Percentiles rank a stretch among this genome's conserved stretches.
These are phyloP conservation scores for Ogataea haglerorum DNA, from an alignment of 805 yeast species.

Conservation along the genomic window DNA sequence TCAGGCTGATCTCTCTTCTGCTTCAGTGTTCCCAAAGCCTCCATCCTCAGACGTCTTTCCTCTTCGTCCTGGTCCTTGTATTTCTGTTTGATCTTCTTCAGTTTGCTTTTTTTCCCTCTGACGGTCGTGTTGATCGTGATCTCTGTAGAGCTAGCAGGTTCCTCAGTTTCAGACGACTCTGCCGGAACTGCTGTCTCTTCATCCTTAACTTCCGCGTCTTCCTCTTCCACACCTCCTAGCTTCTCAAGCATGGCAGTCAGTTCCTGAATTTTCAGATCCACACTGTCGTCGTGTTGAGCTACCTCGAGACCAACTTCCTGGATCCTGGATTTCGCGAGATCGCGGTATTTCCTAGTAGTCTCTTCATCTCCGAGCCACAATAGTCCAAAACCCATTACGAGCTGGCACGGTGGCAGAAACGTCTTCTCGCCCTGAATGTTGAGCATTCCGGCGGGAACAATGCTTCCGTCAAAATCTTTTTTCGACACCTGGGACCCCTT, in stretches of 20 bases:
- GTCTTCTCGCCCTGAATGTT: constrained; percentile 51
- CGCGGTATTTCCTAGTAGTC: constrained; percentile 36
- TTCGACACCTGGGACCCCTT: constrained; percentile 66
- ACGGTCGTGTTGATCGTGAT: constrained; percentile 40
- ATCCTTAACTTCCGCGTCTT: constrained; percentile 7
- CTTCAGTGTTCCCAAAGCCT: constrained; percentile 80
- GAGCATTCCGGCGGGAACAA: constrained; percentile 62
- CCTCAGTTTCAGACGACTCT: constrained; percentile 11
- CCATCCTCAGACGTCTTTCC: constrained; percentile 71
- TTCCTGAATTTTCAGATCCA: constrained; percentile 27
- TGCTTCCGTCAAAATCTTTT: constrained; percentile 53
- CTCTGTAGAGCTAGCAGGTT: constrained; percentile 9
- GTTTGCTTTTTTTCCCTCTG: constrained; percentile 82
- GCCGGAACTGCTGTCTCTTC: constrained; percentile 9
- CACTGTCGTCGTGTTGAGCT: constrained; percentile 28
- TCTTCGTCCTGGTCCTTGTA: constrained; percentile 92
- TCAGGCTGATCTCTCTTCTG: constrained; percentile 34
- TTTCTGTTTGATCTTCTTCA: constrained; percentile 77
- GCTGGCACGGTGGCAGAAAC: constrained; percentile 70
- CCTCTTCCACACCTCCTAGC: constrained; percentile 16
- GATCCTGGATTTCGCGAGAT: constrained; percentile 23
- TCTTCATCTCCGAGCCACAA: constrained; percentile 67
- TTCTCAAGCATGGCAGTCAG: constrained; percentile 30
- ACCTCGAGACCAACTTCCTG: constrained; percentile 30
- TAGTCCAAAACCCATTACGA: constrained; percentile 88